A percentile compares a stretch with the other conserved stretches of the same genome.
Conservation (phyloP, 129 eudicot genomes). For the Oenanthe sinensis region DNA sequence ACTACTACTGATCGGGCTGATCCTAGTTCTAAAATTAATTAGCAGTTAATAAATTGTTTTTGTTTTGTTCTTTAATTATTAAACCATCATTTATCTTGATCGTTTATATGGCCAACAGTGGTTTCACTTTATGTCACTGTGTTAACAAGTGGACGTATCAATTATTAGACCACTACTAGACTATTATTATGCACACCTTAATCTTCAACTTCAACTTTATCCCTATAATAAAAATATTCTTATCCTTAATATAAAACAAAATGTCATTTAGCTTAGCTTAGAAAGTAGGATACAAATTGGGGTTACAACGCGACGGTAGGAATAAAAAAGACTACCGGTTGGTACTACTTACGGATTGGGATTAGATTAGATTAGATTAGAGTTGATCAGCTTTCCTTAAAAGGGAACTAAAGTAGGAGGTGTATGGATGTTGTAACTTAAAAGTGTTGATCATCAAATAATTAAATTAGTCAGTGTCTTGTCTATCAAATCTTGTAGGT, state of each 20-base stretch:
- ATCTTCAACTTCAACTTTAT: background rate
- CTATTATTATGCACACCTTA: conserved; percentile 7
- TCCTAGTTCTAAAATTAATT: background rate
- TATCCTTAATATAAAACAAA: too few species aligned
- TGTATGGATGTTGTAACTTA: background rate
- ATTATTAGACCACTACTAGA: conserved; percentile 3
- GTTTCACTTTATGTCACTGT: background rate
- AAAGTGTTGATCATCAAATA: background rate
- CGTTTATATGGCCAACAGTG: background rate
- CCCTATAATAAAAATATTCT: background rate
- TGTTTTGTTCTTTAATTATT: background rate
- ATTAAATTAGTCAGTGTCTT: conserved; percentile 5
- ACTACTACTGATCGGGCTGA: too few species aligned
- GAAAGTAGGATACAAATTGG: background rate
- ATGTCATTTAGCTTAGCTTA: background rate
- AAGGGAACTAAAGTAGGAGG: conserved; percentile 23
- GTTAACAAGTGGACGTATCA: conserved; percentile 4
- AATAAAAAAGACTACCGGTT: background rate
- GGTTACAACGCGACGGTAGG: background rate
- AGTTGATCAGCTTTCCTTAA: conserved; percentile 29
- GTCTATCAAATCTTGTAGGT: conserved; percentile 12
- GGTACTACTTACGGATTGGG: too few species aligned
- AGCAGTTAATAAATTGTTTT: background rate
- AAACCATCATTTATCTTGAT: background rate
- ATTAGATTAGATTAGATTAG: background rate